Base-by-base conservation (phyloP, 371 early-diverging fungal genomes). In the Apophysomyces elegans region DNA sequence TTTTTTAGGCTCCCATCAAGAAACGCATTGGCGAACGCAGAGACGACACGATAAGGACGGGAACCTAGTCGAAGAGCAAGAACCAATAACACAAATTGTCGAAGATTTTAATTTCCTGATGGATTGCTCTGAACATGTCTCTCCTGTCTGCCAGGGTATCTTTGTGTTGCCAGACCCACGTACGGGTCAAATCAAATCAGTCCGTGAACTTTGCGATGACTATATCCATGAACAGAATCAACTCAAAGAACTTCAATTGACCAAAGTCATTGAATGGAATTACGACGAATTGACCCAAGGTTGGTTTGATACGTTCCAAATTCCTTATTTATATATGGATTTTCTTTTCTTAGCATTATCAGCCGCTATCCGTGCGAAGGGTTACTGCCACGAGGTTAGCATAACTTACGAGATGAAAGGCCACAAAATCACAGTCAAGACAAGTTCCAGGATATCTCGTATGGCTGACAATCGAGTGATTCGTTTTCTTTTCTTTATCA, bases 201-300 rank as follows among this genome's bases (percentile, higher is more conserved):
- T 80, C 0, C 67, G 76, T 37, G 60, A 76, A 32, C 60, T 83
- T 4, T 83, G 84, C 36, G 75, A 78, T 58, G 75, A 77, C 1
- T 83, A 80, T 60, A 62, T 79, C 8, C 74, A 66, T 37, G 71
- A 73, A 7, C 62, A 65, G 14, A 76, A 73, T 37, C 18, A 56
- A 7, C 58, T 80, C 9, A 83, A 83, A 61, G 81, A 83, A 56
- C 62, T 83, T 5, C 73, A 72, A 18, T 44, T 80, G 18, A 72
- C 68, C 56, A 83, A 83, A 56, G 73, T 71, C 16, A 54, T 83
- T 7, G 61, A 69, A 5, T 83, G 84, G 84, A 70, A 83, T 63
- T 79, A 71, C 62, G 63, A 67, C 18, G 67, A 71, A 38, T 45
- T 83, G 37, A 76, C 77, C 2, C 69, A 62, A 69, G 73, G 75